Conservation (phyloP, 2,329 filamentous ascomycete genomes). For the Ophiocordyceps camponoti-rufipedis region DNA sequence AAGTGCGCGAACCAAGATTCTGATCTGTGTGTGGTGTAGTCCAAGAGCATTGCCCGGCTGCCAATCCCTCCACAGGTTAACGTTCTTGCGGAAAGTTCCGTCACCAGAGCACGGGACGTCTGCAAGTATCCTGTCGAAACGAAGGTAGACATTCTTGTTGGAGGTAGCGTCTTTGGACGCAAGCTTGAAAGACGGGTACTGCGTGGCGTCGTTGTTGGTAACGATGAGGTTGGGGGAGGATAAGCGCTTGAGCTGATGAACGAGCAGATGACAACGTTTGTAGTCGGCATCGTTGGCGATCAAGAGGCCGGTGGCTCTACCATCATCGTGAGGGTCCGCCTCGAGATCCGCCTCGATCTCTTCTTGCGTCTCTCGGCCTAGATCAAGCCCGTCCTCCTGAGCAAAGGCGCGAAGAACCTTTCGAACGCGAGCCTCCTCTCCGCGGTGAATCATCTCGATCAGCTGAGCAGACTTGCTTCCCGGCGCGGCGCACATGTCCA, state of each 20-base stretch:
- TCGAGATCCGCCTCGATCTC: constrained; percentile 33
- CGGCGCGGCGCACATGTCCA: constrained; percentile 92
- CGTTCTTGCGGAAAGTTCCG: constrained; percentile 84
- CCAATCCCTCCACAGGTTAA: constrained; percentile 92
- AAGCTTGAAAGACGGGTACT: constrained; percentile 87
- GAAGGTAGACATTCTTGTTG: constrained; percentile 54
- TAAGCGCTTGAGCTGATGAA: constrained; percentile 92
- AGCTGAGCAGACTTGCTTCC: constrained; percentile 95
- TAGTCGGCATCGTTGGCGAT: constrained; percentile 96
- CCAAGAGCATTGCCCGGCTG: constrained; percentile 72
- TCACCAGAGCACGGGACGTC: constrained; percentile 96
- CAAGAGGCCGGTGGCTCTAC: constrained; percentile 75
- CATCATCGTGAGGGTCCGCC: constrained; percentile 51
- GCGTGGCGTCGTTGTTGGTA: constrained; percentile 92
- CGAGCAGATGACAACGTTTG: constrained; percentile 89
- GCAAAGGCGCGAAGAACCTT: constrained; percentile 49
- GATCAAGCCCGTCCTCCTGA: constrained; percentile 37
- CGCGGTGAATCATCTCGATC: constrained; percentile 81
- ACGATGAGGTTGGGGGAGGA: constrained; percentile 94
- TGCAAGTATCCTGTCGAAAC: constrained; percentile 90
- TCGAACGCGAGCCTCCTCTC: constrained; percentile 73
- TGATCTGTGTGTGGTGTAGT: constrained; percentile 68
- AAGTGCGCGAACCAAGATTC: constrained; percentile 78
- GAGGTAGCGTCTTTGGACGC: constrained; percentile 36
- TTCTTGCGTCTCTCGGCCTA: constrained; percentile 27